These are phyloP conservation scores for Penstemon newberryi DNA, from an alignment of 257 asterid species.

Conservation along the genomic window DNA sequence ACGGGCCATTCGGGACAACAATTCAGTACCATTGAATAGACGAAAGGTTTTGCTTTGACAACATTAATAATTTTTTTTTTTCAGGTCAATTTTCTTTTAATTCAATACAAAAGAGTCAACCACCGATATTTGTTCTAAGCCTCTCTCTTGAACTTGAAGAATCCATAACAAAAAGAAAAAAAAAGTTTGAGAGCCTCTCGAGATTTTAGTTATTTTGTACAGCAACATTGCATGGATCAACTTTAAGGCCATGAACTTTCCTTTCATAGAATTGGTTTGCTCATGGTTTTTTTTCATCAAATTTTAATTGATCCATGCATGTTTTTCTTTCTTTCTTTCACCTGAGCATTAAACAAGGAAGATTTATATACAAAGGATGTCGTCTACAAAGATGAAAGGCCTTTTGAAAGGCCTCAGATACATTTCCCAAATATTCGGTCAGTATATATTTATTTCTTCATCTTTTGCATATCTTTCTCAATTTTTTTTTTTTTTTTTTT, in stretches of 20 bases:
- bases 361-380: neutral
- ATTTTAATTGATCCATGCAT: slow-evolving; percentile 28
- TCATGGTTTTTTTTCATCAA: slow-evolving; percentile 26
- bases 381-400: slow-evolving; percentile 77
- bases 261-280: slow-evolving; percentile 39
- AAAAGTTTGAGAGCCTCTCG: slow-evolving; percentile 24
- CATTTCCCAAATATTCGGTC: slow-evolving; percentile 94
- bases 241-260: slow-evolving; percentile 44
- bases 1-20: slow-evolving; percentile 29
- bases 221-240: slow-evolving; percentile 40
- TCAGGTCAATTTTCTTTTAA: slow-evolving; percentile 6
- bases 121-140: slow-evolving; percentile 27
- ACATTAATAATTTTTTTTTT: slow-evolving; percentile 13
- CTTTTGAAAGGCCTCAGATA: slow-evolving; percentile 87
- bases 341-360: slow-evolving; percentile 18
- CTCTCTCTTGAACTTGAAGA: slow-evolving; percentile 32
- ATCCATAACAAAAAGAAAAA: slow-evolving; percentile 14
- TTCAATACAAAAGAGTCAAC: slow-evolving; percentile 29
- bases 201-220: slow-evolving; percentile 7
- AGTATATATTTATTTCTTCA: slow-evolving; percentile 14
- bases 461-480: neutral
- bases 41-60: slow-evolving; percentile 31
- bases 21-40: slow-evolving; percentile 39
- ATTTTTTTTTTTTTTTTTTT: neutral
- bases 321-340: neutral